Evolutionary conservation across 2,329 filamentous ascomycete genomes (phyloP).

Genomic region (Lasiodiplodia hormozganensis): DNA sequence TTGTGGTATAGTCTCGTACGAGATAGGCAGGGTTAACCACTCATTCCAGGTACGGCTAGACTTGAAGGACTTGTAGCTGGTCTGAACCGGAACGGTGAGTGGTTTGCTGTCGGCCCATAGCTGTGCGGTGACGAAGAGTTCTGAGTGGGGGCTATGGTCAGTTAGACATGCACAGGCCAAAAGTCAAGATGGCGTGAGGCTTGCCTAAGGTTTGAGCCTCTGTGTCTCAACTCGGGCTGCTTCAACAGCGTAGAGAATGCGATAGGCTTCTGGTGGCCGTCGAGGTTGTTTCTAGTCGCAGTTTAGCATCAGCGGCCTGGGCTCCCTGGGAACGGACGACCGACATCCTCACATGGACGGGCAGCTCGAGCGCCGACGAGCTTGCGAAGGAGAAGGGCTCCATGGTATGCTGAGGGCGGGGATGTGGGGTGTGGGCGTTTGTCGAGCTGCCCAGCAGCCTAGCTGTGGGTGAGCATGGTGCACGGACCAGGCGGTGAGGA

Average conservation of each 20-base stretch:
- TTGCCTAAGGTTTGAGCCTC: conserved; percentile 83
- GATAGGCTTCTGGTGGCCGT: conserved; percentile 77
- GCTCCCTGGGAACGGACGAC: conserved; percentile 39
- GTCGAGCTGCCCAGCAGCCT: conserved; percentile 8
- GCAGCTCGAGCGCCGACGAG: conserved; percentile 81
- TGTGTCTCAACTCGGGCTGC: conserved; percentile 80
- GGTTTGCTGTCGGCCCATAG: conserved; percentile 97
- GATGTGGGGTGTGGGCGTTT: not conserved
- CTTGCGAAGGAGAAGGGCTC: conserved; percentile 96
- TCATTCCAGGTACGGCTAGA: conserved; percentile 83
- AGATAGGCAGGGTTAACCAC: conserved; percentile 88
- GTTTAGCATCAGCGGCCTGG: conserved; percentile 34
- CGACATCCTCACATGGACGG: conserved; percentile 70
- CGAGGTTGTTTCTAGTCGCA: conserved; percentile 69
- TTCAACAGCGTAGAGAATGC: conserved; percentile 80
- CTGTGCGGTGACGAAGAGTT: conserved; percentile 91
- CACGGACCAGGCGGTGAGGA: not conserved
- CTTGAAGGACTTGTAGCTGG: conserved; percentile 90
- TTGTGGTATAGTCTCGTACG: conserved; percentile 80
- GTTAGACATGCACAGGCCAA: not conserved
- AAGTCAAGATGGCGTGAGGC: not conserved
- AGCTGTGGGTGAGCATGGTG: not conserved
- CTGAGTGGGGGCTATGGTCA: conserved; percentile 71
- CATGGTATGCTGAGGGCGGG: conserved; percentile 62
- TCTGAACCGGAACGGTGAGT: conserved; percentile 88